Conservation (phyloP, 208 protist species). For the Angomonas ambiguus region DNA sequence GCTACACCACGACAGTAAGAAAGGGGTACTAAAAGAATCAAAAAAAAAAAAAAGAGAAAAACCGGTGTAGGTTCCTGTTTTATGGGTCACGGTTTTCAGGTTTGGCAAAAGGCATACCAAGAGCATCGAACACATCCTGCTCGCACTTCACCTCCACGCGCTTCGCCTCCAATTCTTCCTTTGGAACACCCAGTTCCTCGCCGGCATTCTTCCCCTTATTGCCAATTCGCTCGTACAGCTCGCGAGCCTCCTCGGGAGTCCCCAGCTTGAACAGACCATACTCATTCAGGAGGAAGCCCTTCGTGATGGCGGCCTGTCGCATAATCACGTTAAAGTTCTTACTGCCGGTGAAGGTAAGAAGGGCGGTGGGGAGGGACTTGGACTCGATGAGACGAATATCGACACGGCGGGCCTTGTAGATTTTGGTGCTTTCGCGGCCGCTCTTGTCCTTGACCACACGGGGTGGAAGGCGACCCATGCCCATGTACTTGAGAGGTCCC, state of each 20-base stretch:
- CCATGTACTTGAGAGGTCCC: constrained; percentile 87
- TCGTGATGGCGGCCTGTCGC: constrained; percentile 85
- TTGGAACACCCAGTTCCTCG: constrained; percentile 75
- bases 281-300: constrained; percentile 88
- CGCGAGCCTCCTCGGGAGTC: constrained; percentile 73
- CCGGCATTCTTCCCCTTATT: constrained; percentile 70
- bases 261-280: constrained; percentile 86
- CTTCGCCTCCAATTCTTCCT: constrained; percentile 81
- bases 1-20: neutral
- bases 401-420: constrained; percentile 86
- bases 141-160: constrained; percentile 72
- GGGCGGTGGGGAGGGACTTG: constrained; percentile 76
- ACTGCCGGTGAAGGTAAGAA: constrained; percentile 92
- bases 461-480: constrained; percentile 80
- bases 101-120: constrained; percentile 82
- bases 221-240: constrained; percentile 67
- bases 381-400: constrained; percentile 89
- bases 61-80: neutral
- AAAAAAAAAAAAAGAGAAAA: constrained; percentile 12
- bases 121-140: constrained; percentile 83
- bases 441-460: constrained; percentile 61
- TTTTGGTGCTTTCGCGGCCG: constrained; percentile 63
- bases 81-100: constrained; percentile 86
- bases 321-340: constrained; percentile 93
- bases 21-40: neutral